phyloP scores from a whole-genome alignment of 768 basidiomycete species.

The Mycena maculata region DNA sequence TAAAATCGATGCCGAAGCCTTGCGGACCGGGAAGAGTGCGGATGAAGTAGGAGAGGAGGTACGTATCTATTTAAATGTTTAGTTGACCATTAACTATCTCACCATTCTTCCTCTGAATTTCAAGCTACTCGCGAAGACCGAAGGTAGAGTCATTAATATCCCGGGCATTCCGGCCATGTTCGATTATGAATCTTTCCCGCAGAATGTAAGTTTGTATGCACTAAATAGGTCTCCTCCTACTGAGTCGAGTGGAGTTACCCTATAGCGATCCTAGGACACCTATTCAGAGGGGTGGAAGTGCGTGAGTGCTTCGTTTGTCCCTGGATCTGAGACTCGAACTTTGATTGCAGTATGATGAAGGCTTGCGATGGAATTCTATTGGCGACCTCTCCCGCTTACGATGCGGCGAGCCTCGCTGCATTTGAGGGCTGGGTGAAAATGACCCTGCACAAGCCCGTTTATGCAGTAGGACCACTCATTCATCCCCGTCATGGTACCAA shows the following conservation, averaged over 20 bases:
- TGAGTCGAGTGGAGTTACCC: neutral
- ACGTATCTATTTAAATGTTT: neutral
- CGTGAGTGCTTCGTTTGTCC: neutral
- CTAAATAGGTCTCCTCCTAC: too few species aligned
- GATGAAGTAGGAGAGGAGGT: constrained; percentile 12
- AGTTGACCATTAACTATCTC: too few species aligned
- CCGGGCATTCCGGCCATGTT: constrained; percentile 9
- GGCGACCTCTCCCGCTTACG: neutral
- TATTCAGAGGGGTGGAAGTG: neutral
- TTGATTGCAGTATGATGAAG: neutral
- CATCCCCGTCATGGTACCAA: neutral
- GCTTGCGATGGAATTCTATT: constrained; percentile 1
- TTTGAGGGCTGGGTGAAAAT: neutral
- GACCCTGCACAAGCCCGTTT: neutral
- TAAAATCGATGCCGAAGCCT: constrained; percentile 1
- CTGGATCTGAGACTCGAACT: neutral
- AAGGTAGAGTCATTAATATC: neutral
- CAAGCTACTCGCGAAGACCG: neutral
- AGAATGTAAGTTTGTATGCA: neutral
- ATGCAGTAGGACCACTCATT: constrained; percentile 19
- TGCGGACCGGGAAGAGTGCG: neutral
- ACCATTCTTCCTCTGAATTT: neutral
- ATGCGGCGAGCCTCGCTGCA: constrained; percentile 13
- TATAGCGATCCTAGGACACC: neutral
- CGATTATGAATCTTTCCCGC: constrained; percentile 14